phyloP scores from a whole-genome alignment of 768 basidiomycete species.

The Lactifluus volemus region DNA sequence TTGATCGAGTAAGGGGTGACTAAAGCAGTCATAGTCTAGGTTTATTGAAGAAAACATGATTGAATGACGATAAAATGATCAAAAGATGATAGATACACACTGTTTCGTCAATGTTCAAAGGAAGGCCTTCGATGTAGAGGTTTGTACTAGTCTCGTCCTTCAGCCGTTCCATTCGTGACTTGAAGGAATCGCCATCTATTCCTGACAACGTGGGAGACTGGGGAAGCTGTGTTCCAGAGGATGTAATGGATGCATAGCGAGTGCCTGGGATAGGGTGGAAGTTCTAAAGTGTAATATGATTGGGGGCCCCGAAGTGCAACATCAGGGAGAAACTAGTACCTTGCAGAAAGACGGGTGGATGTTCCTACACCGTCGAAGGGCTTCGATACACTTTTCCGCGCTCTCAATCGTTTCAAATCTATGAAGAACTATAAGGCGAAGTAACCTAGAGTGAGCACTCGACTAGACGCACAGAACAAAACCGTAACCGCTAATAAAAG shows the following conservation, averaged over 20 bases:
- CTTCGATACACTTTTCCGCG: slow-evolving; percentile 66
- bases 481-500: slow-evolving; percentile 53
- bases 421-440: background rate
- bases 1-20: slow-evolving; percentile 65
- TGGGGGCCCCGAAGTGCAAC: background rate
- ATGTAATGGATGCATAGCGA: slow-evolving; percentile 35
- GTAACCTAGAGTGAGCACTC: background rate
- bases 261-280: slow-evolving; percentile 83
- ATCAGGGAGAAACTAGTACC: slow-evolving; percentile 30
- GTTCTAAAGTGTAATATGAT: slow-evolving; percentile 30
- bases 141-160: slow-evolving; percentile 62
- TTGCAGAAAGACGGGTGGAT: slow-evolving; percentile 85
- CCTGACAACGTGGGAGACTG: slow-evolving; percentile 8
- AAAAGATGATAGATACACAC: slow-evolving; percentile 27
- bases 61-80: background rate
- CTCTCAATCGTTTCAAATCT: slow-evolving; percentile 62
- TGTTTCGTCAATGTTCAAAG: slow-evolving; percentile 58
- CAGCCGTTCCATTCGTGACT: slow-evolving; percentile 70
- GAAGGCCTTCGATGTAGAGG: slow-evolving; percentile 76
- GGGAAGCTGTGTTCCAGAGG: slow-evolving; percentile 8
- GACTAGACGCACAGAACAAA: slow-evolving; percentile 58
- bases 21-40: slow-evolving; percentile 52
- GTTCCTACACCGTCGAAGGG: slow-evolving; percentile 62
- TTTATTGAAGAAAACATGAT: background rate
- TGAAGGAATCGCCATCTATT: slow-evolving; percentile 40